Base-by-base conservation (phyloP, 106 monocot species). In the Dioscorea dumetorum region DNA sequence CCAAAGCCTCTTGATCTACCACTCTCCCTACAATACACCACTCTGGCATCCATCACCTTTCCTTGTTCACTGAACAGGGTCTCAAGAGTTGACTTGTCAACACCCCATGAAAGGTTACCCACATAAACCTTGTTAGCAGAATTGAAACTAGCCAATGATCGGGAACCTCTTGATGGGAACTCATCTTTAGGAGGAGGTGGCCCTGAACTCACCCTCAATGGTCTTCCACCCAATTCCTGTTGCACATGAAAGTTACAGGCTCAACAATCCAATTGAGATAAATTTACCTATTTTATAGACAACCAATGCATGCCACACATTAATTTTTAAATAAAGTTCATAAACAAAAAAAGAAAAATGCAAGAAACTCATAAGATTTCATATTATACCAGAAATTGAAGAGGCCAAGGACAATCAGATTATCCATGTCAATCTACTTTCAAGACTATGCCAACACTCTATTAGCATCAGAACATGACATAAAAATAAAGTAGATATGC, bases 1-100 rank as follows among this genome's bases (percentile, higher is more conserved):
- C 94, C 94, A 66, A 94, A 94, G 19, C 94, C 94, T 80, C 90
- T 87, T 4, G 94, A 94, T 62, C 94, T 81, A 24, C 94, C 94
- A 49, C 67, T 94, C 33, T 94, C 94, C 63, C 94, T 82, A 60
- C 90, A 90, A 57, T 78, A 87, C 33, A 94, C 85, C 9, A 94
- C 94, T 53, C 72, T 87, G 11, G 90, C 90, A 41, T 90, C 90
- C 63, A 82, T 22, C 58, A 94, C 94, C 51, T 71, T 79, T 24
- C 94, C 94, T 24, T 87, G 84, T n/a, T 84, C 87, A 52, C 82
- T 84, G 84, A 94, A 94, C 19, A 94, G 49, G 0, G 70, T 71
- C 75, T 94, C 77, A 56, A 94, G 90, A 13, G 87, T 76, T 19
- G 66, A 60, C 33, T 90, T 80, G 61, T 94, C 87, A 58, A 87